Percentiles rank a stretch among this genome's conserved stretches.
Conservation (phyloP, 2,329 filamentous ascomycete genomes). For the Colletotrichum theobromicola region DNA sequence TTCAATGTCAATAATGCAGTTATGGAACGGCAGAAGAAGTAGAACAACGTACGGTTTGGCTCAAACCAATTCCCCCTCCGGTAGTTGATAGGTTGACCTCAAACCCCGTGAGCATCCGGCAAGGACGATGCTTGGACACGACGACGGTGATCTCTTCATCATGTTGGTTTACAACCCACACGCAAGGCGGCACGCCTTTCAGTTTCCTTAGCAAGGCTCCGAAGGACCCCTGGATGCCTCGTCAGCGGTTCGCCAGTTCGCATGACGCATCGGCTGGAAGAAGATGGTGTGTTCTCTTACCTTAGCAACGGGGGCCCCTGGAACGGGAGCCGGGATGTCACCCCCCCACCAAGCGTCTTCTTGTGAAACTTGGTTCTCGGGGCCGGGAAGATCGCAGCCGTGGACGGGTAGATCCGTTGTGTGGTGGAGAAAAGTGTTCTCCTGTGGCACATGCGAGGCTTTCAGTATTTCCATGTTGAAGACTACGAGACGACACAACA, state of each 20-base stretch:
- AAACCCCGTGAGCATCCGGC: not conserved
- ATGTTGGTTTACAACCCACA: not conserved
- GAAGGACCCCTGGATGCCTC: not conserved
- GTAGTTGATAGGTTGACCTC: not conserved
- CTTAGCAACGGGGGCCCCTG: not conserved
- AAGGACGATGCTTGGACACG: not conserved
- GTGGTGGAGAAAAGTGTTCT: not conserved
- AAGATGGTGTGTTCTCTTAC: not conserved
- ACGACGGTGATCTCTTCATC: not conserved
- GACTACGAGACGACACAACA: rapidly evolving
- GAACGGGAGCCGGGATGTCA: not conserved
- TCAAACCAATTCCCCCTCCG: not conserved
- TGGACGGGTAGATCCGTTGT: not conserved
- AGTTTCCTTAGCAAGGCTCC: not conserved
- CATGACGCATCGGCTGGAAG: not conserved
- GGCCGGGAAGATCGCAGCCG: not conserved
- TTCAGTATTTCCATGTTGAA: not conserved
- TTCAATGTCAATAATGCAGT: rapidly evolving
- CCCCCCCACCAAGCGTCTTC: not conserved
- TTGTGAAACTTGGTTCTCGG: not conserved
- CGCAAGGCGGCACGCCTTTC: not conserved
- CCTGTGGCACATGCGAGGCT: not conserved
- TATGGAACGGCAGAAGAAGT: rapidly evolving
- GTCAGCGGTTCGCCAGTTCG: not conserved
- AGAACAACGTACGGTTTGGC: not conserved